Base-by-base conservation (phyloP, 2,329 filamentous ascomycete species). In the Erysiphe pisi region DNA sequence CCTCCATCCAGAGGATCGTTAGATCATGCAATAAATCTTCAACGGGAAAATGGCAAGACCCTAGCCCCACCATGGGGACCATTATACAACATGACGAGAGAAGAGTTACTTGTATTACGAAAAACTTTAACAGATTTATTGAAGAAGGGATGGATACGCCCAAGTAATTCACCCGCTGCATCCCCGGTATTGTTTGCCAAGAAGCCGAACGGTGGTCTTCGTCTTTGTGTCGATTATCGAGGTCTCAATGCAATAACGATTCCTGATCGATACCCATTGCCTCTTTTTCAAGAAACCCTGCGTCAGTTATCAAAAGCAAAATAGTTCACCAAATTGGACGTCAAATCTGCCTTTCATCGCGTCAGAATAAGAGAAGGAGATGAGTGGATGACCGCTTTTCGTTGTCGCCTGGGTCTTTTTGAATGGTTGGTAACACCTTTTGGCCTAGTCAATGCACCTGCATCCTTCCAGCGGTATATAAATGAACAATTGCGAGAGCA, bases 11-110 rank as follows among this genome's bases (percentile, higher is more conserved):
- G n/a, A 18, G 18, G 31, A 36, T 36, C 31, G 22, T n/a, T 68
- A 7, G 63, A 68, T n/a, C 63, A 58, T 6, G n/a, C 52, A 18
- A 58, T 58, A 18, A 58, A 58, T n/a, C 6, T 58, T 3, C 1
- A 6, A 18, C 2, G 4, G 7, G n/a, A 58, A n/a, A n/a, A 58
- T n/a, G n/a, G 52, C 2, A 18, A 58, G 52, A 4, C 52, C 4
- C 4, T n/a, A n/a, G 1, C 16, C 2, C 52, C 52, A 2, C n/a
- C 52, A 2, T 58, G 52, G 52, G 52, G 52, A 4, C 11, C 61
- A n/a, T 68, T 68, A 31, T 68, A 68, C 9, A 68, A 68, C 28
- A 68, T 68, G 52, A 31, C 63, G 11, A 11, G 63, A 68, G 63
- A 68, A 28, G 63, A 68, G 31, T n/a, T 68, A 8, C 18, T 28